These are phyloP conservation scores for Yarrowia keelungensis DNA, from an alignment of 805 yeast genomes.

Conservation along the genomic window DNA sequence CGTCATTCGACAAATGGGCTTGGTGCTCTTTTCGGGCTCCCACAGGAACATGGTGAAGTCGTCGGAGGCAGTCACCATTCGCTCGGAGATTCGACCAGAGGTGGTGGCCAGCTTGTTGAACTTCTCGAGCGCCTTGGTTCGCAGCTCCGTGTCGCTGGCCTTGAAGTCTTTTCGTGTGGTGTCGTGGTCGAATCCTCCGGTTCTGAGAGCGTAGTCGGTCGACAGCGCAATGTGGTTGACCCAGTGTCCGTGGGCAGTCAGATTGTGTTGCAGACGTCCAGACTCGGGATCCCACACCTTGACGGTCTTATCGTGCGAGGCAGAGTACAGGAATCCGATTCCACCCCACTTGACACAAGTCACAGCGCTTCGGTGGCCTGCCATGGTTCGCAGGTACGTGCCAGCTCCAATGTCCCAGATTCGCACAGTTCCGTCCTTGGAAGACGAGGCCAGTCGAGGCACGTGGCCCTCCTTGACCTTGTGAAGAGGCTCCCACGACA, in stretches of 20 bases:
- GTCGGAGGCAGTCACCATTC: constrained; percentile 93
- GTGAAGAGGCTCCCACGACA: constrained; percentile 95
- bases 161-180: constrained; percentile 51
- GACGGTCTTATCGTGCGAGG: constrained; percentile 93
- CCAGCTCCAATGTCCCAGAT: constrained; percentile 87
- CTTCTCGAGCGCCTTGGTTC: constrained; percentile 61
- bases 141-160: constrained; percentile 57
- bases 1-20: constrained; percentile 92
- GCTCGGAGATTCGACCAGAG: constrained; percentile 66
- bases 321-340: constrained; percentile 77
- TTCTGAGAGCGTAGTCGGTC: constrained; percentile 84
- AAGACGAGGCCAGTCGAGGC: constrained; percentile 75
- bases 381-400: constrained; percentile 69
- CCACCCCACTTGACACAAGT: constrained; percentile 99
- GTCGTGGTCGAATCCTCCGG: constrained; percentile 86
- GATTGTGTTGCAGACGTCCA: constrained; percentile 78
- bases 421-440: constrained; percentile 88
- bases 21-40: constrained; percentile 83
- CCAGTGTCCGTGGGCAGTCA: constrained; percentile 97
- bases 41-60: constrained; percentile 98
- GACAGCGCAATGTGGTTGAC: constrained; percentile 91
- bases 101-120: constrained; percentile 68
- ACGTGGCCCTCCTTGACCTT: constrained; percentile 67
- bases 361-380: constrained; percentile 88
- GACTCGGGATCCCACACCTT: constrained; percentile 85